These are phyloP conservation scores for Apophysomyces sp. DNA, from an alignment of 371 early-diverging fungal genomes.

Conservation along the genomic window DNA sequence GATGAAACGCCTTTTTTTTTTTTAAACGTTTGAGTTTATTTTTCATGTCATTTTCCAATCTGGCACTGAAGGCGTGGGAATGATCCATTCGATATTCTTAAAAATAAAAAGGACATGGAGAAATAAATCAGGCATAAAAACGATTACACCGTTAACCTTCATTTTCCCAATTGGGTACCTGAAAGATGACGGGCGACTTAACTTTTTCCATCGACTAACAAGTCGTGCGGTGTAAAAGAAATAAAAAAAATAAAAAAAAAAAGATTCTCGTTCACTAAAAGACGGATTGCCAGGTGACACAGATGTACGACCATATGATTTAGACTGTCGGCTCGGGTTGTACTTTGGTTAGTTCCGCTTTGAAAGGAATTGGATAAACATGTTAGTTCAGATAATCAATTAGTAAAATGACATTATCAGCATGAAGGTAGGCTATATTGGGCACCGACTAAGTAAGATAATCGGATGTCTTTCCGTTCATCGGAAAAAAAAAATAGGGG, in stretches of 20 bases:
- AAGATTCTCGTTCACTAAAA: not conserved
- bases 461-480: not conserved
- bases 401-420: not conserved
- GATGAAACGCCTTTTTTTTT: too few relatives aligned
- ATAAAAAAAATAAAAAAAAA: not conserved
- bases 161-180: too few relatives aligned
- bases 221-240: too few relatives aligned
- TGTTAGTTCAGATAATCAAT: too few relatives aligned
- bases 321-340: constrained; percentile 2
- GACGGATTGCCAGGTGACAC: not conserved
- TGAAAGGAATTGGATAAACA: not conserved
- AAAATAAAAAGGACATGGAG: not conserved
- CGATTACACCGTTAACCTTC: too few relatives aligned
- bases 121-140: too few relatives aligned
- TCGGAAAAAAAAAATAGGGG: not conserved
- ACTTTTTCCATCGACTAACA: too few relatives aligned
- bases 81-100: not conserved
- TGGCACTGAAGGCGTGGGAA: not conserved
- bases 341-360: not conserved
- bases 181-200: too few relatives aligned
- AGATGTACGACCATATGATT: constrained; percentile 1
- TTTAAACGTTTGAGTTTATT: not conserved
- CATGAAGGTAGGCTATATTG: not conserved
- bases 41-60: not conserved
- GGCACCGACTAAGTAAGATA: not conserved